phyloP scores from a whole-genome alignment of 148 eudicot genomes.

The Heliosperma pusillum region DNA sequence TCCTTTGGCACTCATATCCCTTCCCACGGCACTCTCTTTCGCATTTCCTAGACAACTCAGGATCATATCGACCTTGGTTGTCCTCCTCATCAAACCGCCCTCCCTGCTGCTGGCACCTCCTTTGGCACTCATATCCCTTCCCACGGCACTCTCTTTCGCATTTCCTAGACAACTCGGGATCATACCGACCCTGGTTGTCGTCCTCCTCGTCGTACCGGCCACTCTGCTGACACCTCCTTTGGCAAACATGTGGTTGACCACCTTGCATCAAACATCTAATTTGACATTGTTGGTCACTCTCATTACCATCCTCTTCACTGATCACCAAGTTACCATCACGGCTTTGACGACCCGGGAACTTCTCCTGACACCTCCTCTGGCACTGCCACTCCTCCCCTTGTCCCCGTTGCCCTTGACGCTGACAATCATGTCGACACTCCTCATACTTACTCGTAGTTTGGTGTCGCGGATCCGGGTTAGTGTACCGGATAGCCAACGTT shows the following conservation, averaged over 20 bases:
- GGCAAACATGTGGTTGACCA: not conserved
- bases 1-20: conserved; percentile 9
- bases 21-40: conserved; percentile 1
- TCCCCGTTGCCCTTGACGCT: conserved; percentile 15
- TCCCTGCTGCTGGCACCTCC: not conserved
- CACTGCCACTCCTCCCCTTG: conserved; percentile 26
- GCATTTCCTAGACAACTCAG: not conserved
- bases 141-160: conserved; percentile 9
- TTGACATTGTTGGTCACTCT: too few species aligned
- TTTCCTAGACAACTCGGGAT: not conserved
- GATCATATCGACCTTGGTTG: not conserved
- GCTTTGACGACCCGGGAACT: not conserved
- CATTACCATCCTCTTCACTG: not conserved
- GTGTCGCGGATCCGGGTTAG: conserved; percentile 13
- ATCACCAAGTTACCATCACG: not conserved
- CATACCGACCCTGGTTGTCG: not conserved
- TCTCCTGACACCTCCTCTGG: conserved; percentile 20
- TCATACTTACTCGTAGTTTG: conserved; percentile 7
- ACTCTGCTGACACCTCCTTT: conserved; percentile 7
- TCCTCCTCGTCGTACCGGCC: not conserved
- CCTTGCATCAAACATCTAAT: too few species aligned
- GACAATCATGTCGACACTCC: conserved; percentile 19
- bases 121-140: conserved; percentile 6
- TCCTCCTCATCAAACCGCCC: not conserved
- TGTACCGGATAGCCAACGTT: conserved; percentile 13